Percentiles rank a stretch among this genome's conserved stretches.
Conservation (phyloP, 2,329 filamentous ascomycete genomes). For the Lachnellula occidentalis region DNA sequence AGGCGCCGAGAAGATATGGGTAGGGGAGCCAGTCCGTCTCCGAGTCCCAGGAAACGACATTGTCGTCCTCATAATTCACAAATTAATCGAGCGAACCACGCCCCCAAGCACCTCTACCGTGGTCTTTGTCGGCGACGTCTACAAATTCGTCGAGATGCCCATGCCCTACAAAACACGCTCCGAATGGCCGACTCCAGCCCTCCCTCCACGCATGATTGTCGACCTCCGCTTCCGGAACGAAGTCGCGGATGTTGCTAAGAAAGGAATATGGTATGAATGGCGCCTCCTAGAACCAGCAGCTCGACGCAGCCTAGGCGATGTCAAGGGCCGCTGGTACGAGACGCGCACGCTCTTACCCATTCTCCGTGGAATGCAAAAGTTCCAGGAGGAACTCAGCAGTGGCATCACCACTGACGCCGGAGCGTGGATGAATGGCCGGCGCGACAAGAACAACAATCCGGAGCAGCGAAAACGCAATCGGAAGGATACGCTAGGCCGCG, state of each 20-base stretch:
- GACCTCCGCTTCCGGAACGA: slow-evolving; percentile 41
- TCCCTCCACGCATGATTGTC: slow-evolving; percentile 40
- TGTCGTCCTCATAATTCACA: slow-evolving; percentile 41
- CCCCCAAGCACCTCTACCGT: slow-evolving; percentile 30
- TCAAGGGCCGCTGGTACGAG: slow-evolving; percentile 59
- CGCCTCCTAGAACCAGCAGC: slow-evolving; percentile 26
- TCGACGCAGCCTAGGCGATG: slow-evolving; percentile 36
- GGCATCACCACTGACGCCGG: slow-evolving; percentile 38
- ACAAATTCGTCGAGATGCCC: slow-evolving; percentile 40
- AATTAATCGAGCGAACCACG: slow-evolving; percentile 30
- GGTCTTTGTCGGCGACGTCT: slow-evolving; percentile 45
- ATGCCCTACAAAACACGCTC: slow-evolving; percentile 31
- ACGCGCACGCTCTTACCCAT: slow-evolving; percentile 42
- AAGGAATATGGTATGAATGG: slow-evolving; percentile 29
- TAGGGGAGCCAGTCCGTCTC: slow-evolving; percentile 52
- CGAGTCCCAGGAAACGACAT: slow-evolving; percentile 36
- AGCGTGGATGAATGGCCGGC: slow-evolving; percentile 42
- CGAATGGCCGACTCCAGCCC: slow-evolving; percentile 36
- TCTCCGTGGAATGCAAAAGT: slow-evolving; percentile 27
- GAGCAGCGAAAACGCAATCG: slow-evolving; percentile 30
- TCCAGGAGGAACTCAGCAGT: slow-evolving; percentile 29
- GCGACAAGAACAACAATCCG: slow-evolving; percentile 32
- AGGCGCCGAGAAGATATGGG: slow-evolving; percentile 55
- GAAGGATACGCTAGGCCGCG: slow-evolving; percentile 29
- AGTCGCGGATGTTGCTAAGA: slow-evolving; percentile 34